phyloP scores from a whole-genome alignment of 2,329 filamentous ascomycete species.

The Amylocarpus encephaloides region DNA sequence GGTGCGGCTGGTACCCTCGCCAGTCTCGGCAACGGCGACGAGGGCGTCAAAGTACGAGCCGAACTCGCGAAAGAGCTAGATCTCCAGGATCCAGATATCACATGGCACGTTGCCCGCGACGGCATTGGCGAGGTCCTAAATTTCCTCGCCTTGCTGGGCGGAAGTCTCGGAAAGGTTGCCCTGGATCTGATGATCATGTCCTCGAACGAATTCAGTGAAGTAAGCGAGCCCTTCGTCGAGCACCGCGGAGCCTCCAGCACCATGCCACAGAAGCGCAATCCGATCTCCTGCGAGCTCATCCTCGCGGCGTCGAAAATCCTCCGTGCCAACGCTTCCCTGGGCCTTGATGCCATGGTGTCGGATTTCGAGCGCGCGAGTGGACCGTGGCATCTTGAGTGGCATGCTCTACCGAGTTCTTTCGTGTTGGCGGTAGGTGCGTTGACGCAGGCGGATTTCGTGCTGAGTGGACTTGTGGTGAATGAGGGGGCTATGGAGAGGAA shows the following conservation, averaged over 20 bases:
- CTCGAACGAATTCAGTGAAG: constrained; percentile 48
- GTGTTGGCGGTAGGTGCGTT: constrained; percentile 46
- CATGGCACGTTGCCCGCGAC: constrained; percentile 52
- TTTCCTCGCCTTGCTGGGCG: constrained; percentile 47
- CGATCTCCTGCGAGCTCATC: constrained; percentile 51
- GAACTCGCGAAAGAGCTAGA: constrained; percentile 43
- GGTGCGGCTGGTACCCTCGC: constrained; percentile 51
- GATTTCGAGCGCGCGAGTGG: constrained; percentile 53
- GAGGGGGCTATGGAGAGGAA: constrained; percentile 43
- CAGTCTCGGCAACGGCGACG: constrained; percentile 41
- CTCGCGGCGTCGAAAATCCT: constrained; percentile 48
- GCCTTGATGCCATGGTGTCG: constrained; percentile 49
- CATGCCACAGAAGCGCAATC: constrained; percentile 55
- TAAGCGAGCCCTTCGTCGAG: constrained; percentile 49
- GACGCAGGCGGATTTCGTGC: constrained; percentile 47
- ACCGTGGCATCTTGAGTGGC: constrained; percentile 55
- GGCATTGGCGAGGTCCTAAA: constrained; percentile 47
- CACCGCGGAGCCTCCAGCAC: constrained; percentile 49
- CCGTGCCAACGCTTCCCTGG: constrained; percentile 44
- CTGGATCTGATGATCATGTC: constrained; percentile 52
- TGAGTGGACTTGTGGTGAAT: constrained; percentile 46
- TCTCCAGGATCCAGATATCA: constrained; percentile 44
- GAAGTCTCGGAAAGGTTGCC: constrained; percentile 48
- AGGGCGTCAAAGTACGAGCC: constrained; percentile 43
- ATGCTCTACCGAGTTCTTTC: constrained; percentile 48